Percentiles rank a stretch among this genome's conserved stretches.
phyloP scores from a whole-genome alignment of 768 basidiomycete genomes.

The Suillus americanus region DNA sequence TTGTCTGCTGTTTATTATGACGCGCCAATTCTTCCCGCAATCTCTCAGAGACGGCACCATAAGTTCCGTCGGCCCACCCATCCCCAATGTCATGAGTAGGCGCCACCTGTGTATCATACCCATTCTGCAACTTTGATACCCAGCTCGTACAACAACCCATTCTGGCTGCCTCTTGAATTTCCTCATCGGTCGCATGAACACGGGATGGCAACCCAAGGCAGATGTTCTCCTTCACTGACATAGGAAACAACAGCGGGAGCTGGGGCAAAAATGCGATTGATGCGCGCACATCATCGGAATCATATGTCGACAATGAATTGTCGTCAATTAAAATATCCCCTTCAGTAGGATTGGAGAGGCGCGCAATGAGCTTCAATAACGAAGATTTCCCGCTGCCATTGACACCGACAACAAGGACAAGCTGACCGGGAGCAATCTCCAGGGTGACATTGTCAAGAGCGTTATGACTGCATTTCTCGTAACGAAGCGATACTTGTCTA shows the following conservation, averaged over 20 bases:
- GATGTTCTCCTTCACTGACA: slow-evolving; percentile 46
- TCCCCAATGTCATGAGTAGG: slow-evolving; percentile 20
- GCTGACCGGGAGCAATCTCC: slow-evolving; percentile 28
- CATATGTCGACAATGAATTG: slow-evolving; percentile 36
- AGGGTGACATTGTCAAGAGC: slow-evolving; percentile 28
- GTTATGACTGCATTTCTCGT: slow-evolving; percentile 18
- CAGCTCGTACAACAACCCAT: slow-evolving; percentile 27
- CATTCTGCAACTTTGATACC: slow-evolving; percentile 36
- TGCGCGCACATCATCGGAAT: slow-evolving; percentile 38
- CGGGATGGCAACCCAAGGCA: slow-evolving; percentile 26
- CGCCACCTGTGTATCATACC: slow-evolving; percentile 31
- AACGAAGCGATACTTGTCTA: slow-evolving; percentile 24
- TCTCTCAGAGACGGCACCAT: slow-evolving; percentile 20
- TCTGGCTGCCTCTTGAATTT: slow-evolving; percentile 32
- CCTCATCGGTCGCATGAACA: slow-evolving; percentile 14
- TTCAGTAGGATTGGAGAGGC: slow-evolving; percentile 45
- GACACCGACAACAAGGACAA: slow-evolving; percentile 31
- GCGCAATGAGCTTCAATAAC: slow-evolving; percentile 48
- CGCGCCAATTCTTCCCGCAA: slow-evolving; percentile 21
- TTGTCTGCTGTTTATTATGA: slow-evolving; percentile 20
- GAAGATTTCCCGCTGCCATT: slow-evolving; percentile 31
- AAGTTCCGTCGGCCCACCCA: slow-evolving; percentile 21
- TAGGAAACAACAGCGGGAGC: slow-evolving; percentile 47
- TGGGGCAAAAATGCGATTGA: slow-evolving; percentile 51
- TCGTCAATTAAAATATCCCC: slow-evolving; percentile 49